Evolutionary conservation across 2,329 filamentous ascomycete species (phyloP).

Genomic region (Raffaelea arxii): DNA sequence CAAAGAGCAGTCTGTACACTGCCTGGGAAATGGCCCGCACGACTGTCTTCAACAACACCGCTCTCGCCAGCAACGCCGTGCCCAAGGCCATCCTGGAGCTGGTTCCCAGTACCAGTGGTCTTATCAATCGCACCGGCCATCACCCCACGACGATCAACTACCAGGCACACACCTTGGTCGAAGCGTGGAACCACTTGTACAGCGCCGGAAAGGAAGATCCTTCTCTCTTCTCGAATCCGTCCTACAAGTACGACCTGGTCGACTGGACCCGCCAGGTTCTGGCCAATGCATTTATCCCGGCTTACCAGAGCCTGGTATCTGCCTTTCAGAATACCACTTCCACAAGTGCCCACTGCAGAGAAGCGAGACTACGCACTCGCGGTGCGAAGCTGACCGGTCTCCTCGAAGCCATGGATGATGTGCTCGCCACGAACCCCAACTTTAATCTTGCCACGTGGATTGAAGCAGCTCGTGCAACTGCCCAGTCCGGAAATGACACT

Average conservation of each 20-base stretch:
- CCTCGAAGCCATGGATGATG: constrained; percentile 26
- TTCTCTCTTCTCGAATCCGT: constrained; percentile 27
- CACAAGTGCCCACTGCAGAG: not conserved
- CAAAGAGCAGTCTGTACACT: constrained; percentile 21
- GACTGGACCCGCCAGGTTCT: constrained; percentile 39
- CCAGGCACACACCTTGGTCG: constrained; percentile 24
- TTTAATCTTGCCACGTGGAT: constrained; percentile 34
- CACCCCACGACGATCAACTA: constrained; percentile 32
- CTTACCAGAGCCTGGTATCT: constrained; percentile 26
- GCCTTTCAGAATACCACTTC: constrained; percentile 16
- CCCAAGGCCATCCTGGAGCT: constrained; percentile 36
- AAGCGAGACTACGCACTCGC: constrained; percentile 10
- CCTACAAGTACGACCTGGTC: constrained; percentile 36
- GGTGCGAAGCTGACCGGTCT: constrained; percentile 23
- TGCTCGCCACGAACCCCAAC: constrained; percentile 29
- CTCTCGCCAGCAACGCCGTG: constrained; percentile 28
- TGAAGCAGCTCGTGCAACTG: constrained; percentile 23
- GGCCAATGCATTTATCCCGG: constrained; percentile 31
- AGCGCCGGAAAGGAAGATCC: constrained; percentile 21
- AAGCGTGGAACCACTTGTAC: constrained; percentile 29
- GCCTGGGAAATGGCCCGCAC: constrained; percentile 36
- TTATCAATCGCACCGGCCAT: constrained; percentile 29
- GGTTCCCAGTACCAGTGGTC: constrained; percentile 28
- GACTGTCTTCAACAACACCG: constrained; percentile 38
- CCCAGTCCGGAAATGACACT: constrained; percentile 7